phyloP scores from a whole-genome alignment of 2,329 filamentous ascomycete species.

The Apiospora hydei region DNA sequence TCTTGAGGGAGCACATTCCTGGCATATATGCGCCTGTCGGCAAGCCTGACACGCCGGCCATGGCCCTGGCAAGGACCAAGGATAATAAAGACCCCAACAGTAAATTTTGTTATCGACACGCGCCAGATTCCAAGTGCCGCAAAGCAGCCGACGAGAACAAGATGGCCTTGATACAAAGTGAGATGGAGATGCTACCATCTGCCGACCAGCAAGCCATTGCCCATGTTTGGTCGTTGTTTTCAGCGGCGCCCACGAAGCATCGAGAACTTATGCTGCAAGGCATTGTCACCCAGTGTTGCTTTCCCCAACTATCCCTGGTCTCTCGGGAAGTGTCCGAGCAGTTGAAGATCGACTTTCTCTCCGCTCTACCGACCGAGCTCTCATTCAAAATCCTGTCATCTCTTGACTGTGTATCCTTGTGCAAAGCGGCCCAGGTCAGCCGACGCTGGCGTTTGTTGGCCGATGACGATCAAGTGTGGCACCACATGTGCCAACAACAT shows the following conservation, averaged over 20 bases:
- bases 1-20: conserved; percentile 90
- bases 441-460: conserved; percentile 85
- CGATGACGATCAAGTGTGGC: conserved; percentile 98
- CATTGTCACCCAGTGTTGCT: conserved; percentile 95
- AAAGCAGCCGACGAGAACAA: conserved; percentile 92
- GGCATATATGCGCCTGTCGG: conserved; percentile 84
- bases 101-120: conserved; percentile 94
- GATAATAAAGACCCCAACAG: conserved; percentile 71
- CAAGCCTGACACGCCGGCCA: conserved; percentile 56
- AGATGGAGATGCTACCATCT: conserved; percentile 81
- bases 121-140: conserved; percentile 91
- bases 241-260: conserved; percentile 91
- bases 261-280: conserved; percentile 96
- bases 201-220: conserved; percentile 94
- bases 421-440: conserved; percentile 95
- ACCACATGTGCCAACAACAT: conserved; percentile 94
- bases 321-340: conserved; percentile 91
- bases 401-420: conserved; percentile 91
- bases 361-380: conserved; percentile 86
- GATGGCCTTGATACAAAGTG: conserved; percentile 94
- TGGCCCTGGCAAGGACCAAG: conserved; percentile 44
- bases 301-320: conserved; percentile 93
- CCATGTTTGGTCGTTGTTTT: conserved; percentile 98
- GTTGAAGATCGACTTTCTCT: conserved; percentile 96
- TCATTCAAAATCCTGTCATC: conserved; percentile 93